Percentiles rank a stretch among this genome's conserved stretches.
These are phyloP conservation scores for Leptographium galeiforme DNA, from an alignment of 2,329 filamentous ascomycete genomes.

Conservation along the genomic window DNA sequence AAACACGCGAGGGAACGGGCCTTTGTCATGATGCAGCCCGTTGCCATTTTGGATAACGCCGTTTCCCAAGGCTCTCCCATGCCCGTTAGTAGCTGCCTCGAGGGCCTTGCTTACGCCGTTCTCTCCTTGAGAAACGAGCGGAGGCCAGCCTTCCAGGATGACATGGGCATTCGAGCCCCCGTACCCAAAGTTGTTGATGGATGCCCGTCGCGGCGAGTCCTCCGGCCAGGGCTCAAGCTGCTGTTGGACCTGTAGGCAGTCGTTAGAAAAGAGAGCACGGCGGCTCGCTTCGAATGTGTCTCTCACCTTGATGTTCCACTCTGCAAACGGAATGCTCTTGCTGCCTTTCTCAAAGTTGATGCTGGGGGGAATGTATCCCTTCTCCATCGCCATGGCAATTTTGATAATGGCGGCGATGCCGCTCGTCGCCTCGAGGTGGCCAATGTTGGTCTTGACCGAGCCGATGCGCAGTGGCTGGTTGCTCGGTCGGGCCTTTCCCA, in stretches of 20 bases:
- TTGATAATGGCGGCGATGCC: constrained; percentile 32
- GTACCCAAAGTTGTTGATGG: constrained; percentile 33
- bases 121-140: not conserved
- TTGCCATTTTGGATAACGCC: not conserved
- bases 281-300: not conserved
- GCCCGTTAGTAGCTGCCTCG: not conserved
- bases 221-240: not conserved
- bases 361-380: constrained; percentile 21
- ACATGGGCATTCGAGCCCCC: constrained; percentile 18
- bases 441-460: constrained; percentile 26
- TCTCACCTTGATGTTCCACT: constrained; percentile 19
- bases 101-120: constrained; percentile 19
- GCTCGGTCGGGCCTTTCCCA: constrained; percentile 10
- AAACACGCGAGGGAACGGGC: constrained; percentile 20
- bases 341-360: constrained; percentile 31
- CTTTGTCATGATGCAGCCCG: not conserved
- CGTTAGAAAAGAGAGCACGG: not conserved
- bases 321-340: constrained; percentile 26
- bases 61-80: no score
- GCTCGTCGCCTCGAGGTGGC: constrained; percentile 32
- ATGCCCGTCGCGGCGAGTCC: constrained; percentile 12
- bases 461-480: constrained; percentile 14
- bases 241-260: not conserved
- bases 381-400: constrained; percentile 23
- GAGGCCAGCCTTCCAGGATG: constrained; percentile 6